phyloP scores from a whole-genome alignment of 2,329 filamentous ascomycete species.

The Berkeleyomyces rouxiae region DNA sequence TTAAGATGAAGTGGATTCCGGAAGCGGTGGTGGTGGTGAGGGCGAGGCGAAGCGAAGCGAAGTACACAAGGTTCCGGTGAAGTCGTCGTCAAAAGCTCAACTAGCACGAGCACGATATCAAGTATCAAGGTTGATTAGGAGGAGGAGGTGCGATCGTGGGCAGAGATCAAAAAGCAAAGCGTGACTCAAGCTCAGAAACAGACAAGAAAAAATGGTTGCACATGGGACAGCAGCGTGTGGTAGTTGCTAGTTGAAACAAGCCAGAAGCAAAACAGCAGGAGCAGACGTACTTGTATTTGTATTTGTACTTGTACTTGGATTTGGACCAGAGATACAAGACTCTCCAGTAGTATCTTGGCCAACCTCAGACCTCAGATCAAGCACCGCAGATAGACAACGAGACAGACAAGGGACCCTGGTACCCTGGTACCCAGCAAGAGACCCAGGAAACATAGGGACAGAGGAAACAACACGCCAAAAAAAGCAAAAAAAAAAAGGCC shows the following conservation, averaged over 20 bases:
- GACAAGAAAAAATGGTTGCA: background rate
- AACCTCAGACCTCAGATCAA: too few species aligned
- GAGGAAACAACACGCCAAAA: constrained; percentile 1
- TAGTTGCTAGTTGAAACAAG: background rate
- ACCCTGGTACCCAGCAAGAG: background rate
- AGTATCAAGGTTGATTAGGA: too few species aligned
- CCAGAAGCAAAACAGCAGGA: too few species aligned
- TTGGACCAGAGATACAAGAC: background rate
- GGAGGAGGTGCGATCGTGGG: too few species aligned
- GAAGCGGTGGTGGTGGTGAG: background rate
- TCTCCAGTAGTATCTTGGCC: background rate
- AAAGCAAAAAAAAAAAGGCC: background rate
- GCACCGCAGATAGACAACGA: background rate
- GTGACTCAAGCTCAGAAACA: background rate
- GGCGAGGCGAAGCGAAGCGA: background rate
- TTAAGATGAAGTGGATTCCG: background rate
- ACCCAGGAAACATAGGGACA: background rate
- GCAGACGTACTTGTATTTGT: background rate
- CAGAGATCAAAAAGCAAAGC: too few species aligned
- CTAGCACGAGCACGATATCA: background rate
- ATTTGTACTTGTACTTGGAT: background rate
- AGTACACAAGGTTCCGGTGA: background rate
- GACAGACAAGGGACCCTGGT: background rate
- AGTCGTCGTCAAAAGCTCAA: background rate
- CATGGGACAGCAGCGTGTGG: background rate